A percentile compares a stretch with the other conserved stretches of the same genome.
Conservation (phyloP, 2,329 filamentous ascomycete genomes). For the Whalleya microplaca region DNA sequence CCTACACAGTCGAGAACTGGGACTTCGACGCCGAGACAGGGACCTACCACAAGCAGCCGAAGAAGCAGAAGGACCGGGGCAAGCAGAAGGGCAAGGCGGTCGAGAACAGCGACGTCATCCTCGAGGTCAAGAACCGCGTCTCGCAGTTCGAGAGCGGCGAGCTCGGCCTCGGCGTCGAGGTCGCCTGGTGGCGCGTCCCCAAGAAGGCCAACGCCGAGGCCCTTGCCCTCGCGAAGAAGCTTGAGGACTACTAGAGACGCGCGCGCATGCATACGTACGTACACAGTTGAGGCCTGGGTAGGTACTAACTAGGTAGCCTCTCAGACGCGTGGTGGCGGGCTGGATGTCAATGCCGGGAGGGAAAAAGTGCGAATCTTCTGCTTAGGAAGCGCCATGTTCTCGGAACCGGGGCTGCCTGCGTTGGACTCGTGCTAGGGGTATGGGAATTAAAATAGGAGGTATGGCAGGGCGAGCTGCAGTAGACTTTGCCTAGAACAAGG, state of each 20-base stretch:
- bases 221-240: not conserved
- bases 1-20: not conserved
- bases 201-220: not conserved
- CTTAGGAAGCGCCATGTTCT: too few species aligned
- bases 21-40: not conserved
- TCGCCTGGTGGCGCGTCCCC: not conserved
- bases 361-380: too few species aligned
- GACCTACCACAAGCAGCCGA: not conserved
- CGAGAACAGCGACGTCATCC: conserved; percentile 2
- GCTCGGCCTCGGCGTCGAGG: not conserved
- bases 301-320: too few species aligned
- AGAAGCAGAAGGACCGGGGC: not conserved
- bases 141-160: not conserved
- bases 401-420: too few species aligned
- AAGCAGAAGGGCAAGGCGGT: not conserved
- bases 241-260: not conserved
- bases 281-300: too few species aligned
- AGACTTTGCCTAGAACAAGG: too few species aligned
- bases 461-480: too few species aligned
- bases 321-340: too few species aligned
- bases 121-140: not conserved
- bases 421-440: too few species aligned
- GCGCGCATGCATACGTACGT: too few species aligned
- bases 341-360: too few species aligned
- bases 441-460: too few species aligned